phyloP scores from a whole-genome alignment of 2,329 filamentous ascomycete species.

The Coniochaeta prunicola region DNA sequence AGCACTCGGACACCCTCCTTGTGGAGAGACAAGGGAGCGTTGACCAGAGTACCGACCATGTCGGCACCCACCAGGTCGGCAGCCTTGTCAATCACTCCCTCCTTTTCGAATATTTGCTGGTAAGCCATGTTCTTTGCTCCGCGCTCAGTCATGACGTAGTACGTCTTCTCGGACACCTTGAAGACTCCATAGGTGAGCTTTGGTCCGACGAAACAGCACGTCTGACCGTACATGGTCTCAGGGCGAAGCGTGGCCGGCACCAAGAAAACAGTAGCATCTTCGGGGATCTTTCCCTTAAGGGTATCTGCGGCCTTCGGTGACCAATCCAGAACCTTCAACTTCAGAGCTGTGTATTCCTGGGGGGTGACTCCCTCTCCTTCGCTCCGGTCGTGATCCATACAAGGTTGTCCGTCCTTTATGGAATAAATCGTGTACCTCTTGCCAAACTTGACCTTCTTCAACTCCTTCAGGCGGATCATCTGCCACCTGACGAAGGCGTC shows the following conservation, averaged over 20 bases:
- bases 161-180: conserved; percentile 70
- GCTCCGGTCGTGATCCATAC: conserved; percentile 79
- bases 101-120: conserved; percentile 75
- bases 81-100: conserved; percentile 68
- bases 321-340: conserved; percentile 89
- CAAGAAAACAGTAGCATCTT: conserved; percentile 75
- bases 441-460: conserved; percentile 88
- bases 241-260: conserved; percentile 87
- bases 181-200: conserved; percentile 86
- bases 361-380: conserved; percentile 75
- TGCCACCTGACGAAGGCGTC: conserved; percentile 96
- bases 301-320: conserved; percentile 64
- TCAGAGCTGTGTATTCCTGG: conserved; percentile 89
- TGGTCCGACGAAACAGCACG: conserved; percentile 89
- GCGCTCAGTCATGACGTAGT: conserved; percentile 75
- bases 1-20: conserved; percentile 78
- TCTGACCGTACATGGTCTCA: conserved; percentile 99
- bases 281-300: conserved; percentile 71
- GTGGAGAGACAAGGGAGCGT: conserved; percentile 84
- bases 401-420: conserved; percentile 73
- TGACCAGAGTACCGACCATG: conserved; percentile 79
- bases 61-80: conserved; percentile 70
- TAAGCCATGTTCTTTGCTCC: conserved; percentile 91
- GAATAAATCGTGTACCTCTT: conserved; percentile 36
- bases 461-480: conserved; percentile 84